Evolutionary conservation across 1,284 basidiomycete genomes (phyloP).

Genomic region (Moesziomyces globuligerus): DNA sequence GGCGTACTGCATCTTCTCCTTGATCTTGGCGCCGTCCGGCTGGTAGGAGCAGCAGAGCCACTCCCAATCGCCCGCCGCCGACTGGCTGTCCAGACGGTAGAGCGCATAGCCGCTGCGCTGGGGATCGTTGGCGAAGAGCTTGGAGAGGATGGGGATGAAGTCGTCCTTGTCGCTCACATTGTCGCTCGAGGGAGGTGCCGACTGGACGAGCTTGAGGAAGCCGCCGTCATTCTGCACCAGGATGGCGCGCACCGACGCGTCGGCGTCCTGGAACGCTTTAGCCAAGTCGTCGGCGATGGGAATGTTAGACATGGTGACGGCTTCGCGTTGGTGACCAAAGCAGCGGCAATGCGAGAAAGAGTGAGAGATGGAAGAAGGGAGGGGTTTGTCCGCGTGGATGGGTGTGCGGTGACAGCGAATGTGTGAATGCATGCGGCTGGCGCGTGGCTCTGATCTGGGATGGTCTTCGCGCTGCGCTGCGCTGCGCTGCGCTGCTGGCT

Average conservation of each 20-base stretch:
- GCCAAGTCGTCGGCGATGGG: slow-evolving; percentile 43
- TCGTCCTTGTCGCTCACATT: slow-evolving; percentile 50
- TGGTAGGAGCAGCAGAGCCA: slow-evolving; percentile 61
- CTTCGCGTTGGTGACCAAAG: too few relatives aligned
- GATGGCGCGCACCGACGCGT: slow-evolving; percentile 43
- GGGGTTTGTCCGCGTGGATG: background rate
- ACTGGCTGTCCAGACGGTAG: slow-evolving; percentile 55
- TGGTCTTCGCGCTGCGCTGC: background rate
- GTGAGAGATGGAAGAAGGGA: background rate
- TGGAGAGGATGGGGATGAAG: slow-evolving; percentile 39
- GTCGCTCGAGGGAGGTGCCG: slow-evolving; percentile 18
- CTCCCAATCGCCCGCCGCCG: slow-evolving; percentile 58
- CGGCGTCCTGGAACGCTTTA: slow-evolving; percentile 31
- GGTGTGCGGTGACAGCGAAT: too few relatives aligned
- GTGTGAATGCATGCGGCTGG: too few relatives aligned
- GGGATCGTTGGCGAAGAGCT: slow-evolving; percentile 52
- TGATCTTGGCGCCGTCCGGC: slow-evolving; percentile 58
- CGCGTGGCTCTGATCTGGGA: background rate
- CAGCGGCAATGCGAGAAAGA: too few relatives aligned
- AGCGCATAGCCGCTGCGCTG: slow-evolving; percentile 57
- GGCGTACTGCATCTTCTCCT: slow-evolving; percentile 63
- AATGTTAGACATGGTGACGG: slow-evolving; percentile 48
- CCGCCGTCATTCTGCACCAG: slow-evolving; percentile 56
- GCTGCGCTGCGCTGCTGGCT: background rate
- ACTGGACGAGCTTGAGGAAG: slow-evolving; percentile 39